Base-by-base conservation (phyloP, 2,329 filamentous ascomycete genomes). In the Colletotrichum zoysiae region DNA sequence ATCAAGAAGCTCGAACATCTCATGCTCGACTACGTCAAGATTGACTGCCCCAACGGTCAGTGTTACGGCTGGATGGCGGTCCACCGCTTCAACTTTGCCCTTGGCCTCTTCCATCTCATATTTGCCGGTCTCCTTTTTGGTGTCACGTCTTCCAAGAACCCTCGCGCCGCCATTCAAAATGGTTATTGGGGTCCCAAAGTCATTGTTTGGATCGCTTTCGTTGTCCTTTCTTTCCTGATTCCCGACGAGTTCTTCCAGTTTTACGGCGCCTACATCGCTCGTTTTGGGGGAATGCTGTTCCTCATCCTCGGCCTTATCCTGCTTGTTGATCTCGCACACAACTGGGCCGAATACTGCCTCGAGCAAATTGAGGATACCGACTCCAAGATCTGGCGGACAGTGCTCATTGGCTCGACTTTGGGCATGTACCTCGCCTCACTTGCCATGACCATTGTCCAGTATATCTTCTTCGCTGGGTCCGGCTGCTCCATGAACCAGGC, bases 171-270 rank as follows among this genome's bases (percentile, higher is more conserved):
- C 23, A 88, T 99, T 65, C 96, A 99, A 80, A 99, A 99, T 83
- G 96, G 95, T n/a, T 99, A 94, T 83, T 99, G 96, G 96, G 96
- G 95, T 1, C 96, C 96, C 57, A 99, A 99, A 84, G 88, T 99
- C 70, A 89, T 98, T 72, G 90, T 91, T 64, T 99, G 96, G 96
- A 80, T 98, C 61, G 90, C 87, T 18, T 89, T 98, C 76, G 91
- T 98, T 72, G 93, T 98, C 71, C 80, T 97, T 70, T 97, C 95
- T 35, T 99, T 98, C 86, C 90, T 99, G 78, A 98, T 99, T 69
- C 96, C 96, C 20, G 95, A 99, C 79, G 86, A 86, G 38, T 98
- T 99, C 87, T 98, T 98, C 84, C 90, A 97, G 78, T 90, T 97
- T 75, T 99, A 95, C 91, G 96, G 96, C 74, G 97, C 97, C 81